Base-by-base conservation (phyloP, 768 basidiomycete species). In the Pleurotus sapidus region DNA sequence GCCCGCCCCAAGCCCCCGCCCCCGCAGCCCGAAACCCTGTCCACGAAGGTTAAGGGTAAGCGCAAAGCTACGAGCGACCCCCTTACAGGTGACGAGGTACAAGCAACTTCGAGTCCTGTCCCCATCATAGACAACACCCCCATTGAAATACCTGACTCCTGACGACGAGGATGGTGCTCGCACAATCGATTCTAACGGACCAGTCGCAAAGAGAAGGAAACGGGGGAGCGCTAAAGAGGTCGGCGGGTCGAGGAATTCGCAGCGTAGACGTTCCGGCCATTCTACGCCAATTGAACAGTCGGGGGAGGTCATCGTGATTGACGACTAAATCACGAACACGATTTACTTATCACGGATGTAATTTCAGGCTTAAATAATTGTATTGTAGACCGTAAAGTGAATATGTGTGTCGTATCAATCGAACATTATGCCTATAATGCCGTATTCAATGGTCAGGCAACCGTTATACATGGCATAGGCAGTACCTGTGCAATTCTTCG, bases 1-100 rank as follows among this genome's bases (percentile, higher is more conserved):
- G 91, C 91, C 0, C 75, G 68, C n/a, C 83, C 81, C 8, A 68
- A 74, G 5, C 71, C 74, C 34, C 67, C 77, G 1, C 63, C 71
- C 5, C 65, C 72, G 2, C 61, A 70, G 7, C 25, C 63, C 64
- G 58, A 24, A 65, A 49, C 64, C 17, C 23, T 59, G 14, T 53
- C 65, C 9, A 55, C 70, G 27, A 74, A 61, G 59, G 59, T 60
- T 5, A 76, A 75, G 59, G 74, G 77, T 15, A 80, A 78, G 64
- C 71, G 62, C 53, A 71, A 62, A 54, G 65, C 18, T 57, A 48
- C 46, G 18, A 15, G 39, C 24, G n/a, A 20, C 18, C 23, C 30
- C 8, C 57, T 62, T 34, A 60, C 64, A 20, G 61, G 62, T 37
- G 55, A 63, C 15, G 57, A 60, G 1, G 59, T 54, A 11, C 20